Percentiles rank a stretch among this genome's conserved stretches.
These are phyloP conservation scores for Ophiocordyceps sinensis DNA, from an alignment of 2,329 filamentous ascomycete species.

Conservation along the genomic window DNA sequence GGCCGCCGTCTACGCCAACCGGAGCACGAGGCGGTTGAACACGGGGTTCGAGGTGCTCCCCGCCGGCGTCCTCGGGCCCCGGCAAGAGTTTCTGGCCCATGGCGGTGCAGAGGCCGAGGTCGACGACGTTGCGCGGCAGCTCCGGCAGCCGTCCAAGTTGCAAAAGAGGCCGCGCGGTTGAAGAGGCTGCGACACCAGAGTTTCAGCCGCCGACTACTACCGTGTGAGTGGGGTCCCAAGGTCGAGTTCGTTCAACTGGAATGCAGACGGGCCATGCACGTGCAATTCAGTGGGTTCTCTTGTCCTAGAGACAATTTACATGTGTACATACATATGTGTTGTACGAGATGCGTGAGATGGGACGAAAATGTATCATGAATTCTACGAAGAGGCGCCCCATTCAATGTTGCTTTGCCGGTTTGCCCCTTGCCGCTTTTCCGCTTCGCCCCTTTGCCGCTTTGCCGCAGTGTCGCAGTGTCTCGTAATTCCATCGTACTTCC, in stretches of 20 bases:
- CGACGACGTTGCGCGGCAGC: not conserved
- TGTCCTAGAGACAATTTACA: too few species aligned
- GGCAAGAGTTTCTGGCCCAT: slow-evolving; percentile 2
- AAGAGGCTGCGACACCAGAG: not conserved
- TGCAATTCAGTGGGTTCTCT: too few species aligned
- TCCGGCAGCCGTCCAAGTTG: not conserved
- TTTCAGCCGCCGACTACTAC: too few species aligned
- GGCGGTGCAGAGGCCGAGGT: not conserved
- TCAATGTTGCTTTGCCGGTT: not conserved
- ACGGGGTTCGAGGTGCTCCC: slow-evolving; percentile 6
- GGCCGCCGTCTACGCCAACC: slow-evolving; percentile 5
- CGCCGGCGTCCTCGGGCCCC: slow-evolving; percentile 2
- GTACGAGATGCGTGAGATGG: too few species aligned
- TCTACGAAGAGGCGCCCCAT: too few species aligned
- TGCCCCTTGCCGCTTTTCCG: not conserved
- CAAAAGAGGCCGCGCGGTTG: not conserved
- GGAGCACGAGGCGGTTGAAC: slow-evolving; percentile 1
- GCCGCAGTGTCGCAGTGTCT: not conserved
- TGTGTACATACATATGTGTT: too few species aligned
- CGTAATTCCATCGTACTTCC: not conserved
- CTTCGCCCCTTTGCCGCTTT: too few species aligned
- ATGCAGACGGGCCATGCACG: too few species aligned
- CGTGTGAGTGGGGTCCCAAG: too few species aligned
- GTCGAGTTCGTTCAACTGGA: too few species aligned
- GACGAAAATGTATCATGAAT: too few species aligned